Evolutionary conservation across 257 asterid genomes (phyloP), one percentile per base, ranked within the genome.

Genomic region (Mentha longifolia): DNA sequence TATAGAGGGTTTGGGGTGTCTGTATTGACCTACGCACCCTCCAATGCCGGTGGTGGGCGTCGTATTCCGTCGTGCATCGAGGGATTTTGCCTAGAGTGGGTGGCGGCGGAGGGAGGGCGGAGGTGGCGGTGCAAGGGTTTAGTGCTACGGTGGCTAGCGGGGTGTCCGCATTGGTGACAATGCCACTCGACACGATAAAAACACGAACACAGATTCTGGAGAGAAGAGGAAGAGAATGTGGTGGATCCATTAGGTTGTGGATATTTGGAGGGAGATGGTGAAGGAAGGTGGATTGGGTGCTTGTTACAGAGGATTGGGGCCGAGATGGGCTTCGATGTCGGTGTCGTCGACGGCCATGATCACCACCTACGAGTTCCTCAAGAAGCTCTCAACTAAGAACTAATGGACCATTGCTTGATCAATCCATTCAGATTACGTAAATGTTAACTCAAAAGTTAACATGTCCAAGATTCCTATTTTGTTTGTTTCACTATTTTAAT

Each of bases 31-130:
- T 91, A 86, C 51, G 99, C 99, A 2, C 99, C 97, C 30, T 94
- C 99, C 1, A 94, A 91, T 79, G 97, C 97, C 0, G 95, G 14
- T 94, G 99, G 99, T 94, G 99, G 99, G 95, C 88, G 5, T 88
- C 97, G 31, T 94, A 91, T 79, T 86, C 97, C 0, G 31, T 78
- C 3, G 89, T 86, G 0, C 91, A 94, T 19, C 76, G 99, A 16
- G 72, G 39, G 30, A 70, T 94, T 35, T 86, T 93, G 97, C 75
- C 87, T 9, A 62, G 78, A 1, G 6, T 93, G n/a, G 91, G 92
- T n/a, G 73, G 83, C 15, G 81, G 86, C 87, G 85, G 85, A 6
- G 96, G 95, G 65, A 82, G 42, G 79, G 80, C 87, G 0, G 74
- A 85, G 75, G 71, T 94, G 74, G 95, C 87, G 0, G 87, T 91